phyloP scores from a whole-genome alignment of 202 grass and related monocot genomes.

The Setaria viridis region DNA sequence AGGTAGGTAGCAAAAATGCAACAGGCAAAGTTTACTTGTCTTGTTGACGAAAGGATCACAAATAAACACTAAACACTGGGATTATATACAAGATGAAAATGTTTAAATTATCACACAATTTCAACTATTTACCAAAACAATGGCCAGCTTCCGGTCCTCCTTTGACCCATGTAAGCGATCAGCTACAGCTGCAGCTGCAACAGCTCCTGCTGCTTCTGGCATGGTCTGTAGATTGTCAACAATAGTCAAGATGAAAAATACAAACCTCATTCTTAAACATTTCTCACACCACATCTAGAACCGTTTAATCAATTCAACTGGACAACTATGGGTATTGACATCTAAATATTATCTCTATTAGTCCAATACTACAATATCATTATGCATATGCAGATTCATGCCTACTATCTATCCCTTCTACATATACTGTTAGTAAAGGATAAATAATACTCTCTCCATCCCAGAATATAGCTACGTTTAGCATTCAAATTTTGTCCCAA shows the following conservation, averaged over 20 bases:
- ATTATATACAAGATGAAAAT: constrained; percentile 12
- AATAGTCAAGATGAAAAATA: constrained; percentile 39
- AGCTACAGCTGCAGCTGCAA: constrained; percentile 94
- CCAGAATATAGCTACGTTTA: too few relatives aligned
- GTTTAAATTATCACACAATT: not conserved
- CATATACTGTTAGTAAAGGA: constrained; percentile 26
- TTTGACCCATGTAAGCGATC: constrained; percentile 92
- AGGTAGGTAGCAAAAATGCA: constrained; percentile 11
- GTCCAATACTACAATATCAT: constrained; percentile 30
- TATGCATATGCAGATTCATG: constrained; percentile 18
- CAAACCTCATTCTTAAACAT: constrained; percentile 36
- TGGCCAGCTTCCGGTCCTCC: constrained; percentile 86
- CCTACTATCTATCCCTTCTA: constrained; percentile 32
- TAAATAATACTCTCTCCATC: not conserved
- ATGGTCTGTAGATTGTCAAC: constrained; percentile 66
- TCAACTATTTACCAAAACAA: constrained; percentile 81
- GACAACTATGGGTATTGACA: constrained; percentile 7
- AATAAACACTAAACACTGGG: not conserved
- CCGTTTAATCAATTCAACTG: constrained; percentile 28
- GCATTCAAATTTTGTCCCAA: too few relatives aligned
- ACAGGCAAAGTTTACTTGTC: constrained; percentile 39
- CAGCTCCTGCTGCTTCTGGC: constrained; percentile 96
- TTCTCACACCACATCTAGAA: constrained; percentile 36
- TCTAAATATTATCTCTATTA: constrained; percentile 2
- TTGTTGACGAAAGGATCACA: constrained; percentile 19